Evolutionary conservation across 495 filamentous ascomycete genomes (phyloP).

Genomic region (Letharia lupina): DNA sequence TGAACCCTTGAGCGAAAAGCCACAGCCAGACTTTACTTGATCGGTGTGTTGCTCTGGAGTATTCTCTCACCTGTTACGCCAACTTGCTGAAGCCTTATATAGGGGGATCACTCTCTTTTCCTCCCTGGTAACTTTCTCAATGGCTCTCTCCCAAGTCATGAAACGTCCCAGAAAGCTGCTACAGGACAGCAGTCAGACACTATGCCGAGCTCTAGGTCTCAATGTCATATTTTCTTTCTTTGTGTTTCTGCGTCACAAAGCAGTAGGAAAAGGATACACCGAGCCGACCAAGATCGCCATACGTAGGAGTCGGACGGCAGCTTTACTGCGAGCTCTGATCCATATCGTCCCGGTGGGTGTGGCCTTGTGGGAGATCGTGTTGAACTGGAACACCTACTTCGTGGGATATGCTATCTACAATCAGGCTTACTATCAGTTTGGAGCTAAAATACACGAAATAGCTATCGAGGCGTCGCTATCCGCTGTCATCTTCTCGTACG

Average conservation of each 20-base stretch:
- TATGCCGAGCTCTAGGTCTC: slow-evolving; percentile 17
- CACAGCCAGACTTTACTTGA: background rate
- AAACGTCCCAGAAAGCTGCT: background rate
- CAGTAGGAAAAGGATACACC: slow-evolving; percentile 9
- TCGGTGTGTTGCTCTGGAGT: background rate
- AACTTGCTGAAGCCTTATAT: background rate
- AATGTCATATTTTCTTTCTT: slow-evolving; percentile 11
- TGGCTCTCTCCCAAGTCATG: background rate
- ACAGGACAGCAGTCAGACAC: background rate
- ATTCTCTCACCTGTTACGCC: background rate
- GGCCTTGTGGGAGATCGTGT: slow-evolving; percentile 20
- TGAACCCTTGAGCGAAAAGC: background rate
- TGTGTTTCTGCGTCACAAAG: slow-evolving; percentile 6
- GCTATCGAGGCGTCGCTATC: slow-evolving; percentile 25
- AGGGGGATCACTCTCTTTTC: background rate
- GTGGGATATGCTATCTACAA: slow-evolving; percentile 14
- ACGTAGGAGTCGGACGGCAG: slow-evolving; percentile 8
- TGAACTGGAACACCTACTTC: slow-evolving; percentile 22
- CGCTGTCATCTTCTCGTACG: slow-evolving; percentile 22
- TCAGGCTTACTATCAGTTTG: slow-evolving; percentile 25
- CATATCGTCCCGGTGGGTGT: slow-evolving; percentile 17
- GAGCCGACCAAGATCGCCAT: slow-evolving; percentile 20
- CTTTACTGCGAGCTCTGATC: slow-evolving; percentile 15
- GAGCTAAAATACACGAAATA: slow-evolving; percentile 27
- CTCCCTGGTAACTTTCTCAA: background rate